phyloP scores from a whole-genome alignment of 1,284 basidiomycete genomes.

The Amylostereum areolatum region DNA sequence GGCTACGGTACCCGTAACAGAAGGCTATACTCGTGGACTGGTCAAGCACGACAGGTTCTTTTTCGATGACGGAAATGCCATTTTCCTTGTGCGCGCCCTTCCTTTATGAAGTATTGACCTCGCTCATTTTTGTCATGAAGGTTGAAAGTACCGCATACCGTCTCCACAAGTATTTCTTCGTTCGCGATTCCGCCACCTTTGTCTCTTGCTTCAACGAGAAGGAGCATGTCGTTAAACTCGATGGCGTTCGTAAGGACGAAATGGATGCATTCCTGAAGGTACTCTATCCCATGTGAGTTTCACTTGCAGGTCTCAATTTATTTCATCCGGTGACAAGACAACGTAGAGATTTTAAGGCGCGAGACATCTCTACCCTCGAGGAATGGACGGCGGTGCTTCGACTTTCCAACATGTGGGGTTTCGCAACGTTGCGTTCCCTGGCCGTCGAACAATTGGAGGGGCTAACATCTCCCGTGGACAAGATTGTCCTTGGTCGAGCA shows the following conservation, averaged over 20 bases:
- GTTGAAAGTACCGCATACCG: constrained; percentile 21
- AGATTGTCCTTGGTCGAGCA: constrained; percentile 26
- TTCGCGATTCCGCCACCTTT: constrained; percentile 22
- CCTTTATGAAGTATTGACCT: background rate
- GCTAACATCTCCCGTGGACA: constrained; percentile 25
- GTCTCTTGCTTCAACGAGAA: background rate
- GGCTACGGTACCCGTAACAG: no score
- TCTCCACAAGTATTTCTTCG: constrained; percentile 25
- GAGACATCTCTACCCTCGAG: constrained; percentile 23
- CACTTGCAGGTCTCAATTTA: background rate
- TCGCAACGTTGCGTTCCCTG: constrained; percentile 25
- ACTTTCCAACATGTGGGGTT: constrained; percentile 27
- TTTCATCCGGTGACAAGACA: background rate
- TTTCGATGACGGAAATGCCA: constrained; percentile 10
- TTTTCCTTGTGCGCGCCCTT: constrained; percentile 7
- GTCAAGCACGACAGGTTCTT: constrained; percentile 5
- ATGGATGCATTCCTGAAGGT: constrained; percentile 11
- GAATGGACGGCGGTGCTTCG: constrained; percentile 34
- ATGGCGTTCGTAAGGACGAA: constrained; percentile 10
- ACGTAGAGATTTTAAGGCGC: constrained; percentile 20
- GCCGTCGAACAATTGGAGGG: constrained; percentile 25
- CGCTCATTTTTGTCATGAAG: constrained; percentile 9
- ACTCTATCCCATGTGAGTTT: constrained; percentile 22
- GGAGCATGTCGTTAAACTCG: constrained; percentile 1
- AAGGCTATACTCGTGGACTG: no score